Base-by-base conservation (phyloP, 2,329 filamentous ascomycete genomes). In the Trichophaea hybrida region DNA sequence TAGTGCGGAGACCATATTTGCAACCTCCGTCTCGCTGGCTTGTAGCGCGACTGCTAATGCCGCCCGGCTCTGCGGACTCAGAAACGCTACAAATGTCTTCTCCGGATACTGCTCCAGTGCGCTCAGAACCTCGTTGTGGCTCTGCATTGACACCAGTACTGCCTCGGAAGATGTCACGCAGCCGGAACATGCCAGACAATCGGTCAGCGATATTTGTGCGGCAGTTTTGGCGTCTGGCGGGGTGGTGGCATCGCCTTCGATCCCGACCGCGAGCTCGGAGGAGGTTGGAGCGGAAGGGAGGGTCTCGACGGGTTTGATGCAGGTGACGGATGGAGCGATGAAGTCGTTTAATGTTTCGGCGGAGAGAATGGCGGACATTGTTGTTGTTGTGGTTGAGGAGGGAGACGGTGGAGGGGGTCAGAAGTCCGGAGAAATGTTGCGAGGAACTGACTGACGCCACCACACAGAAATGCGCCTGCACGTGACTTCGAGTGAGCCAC, bases 341-440 rank as follows among this genome's bases (percentile, higher is more conserved):
- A 98, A 98, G 77, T 98, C 93, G 77, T 98, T 98, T 63, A 98
- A 78, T 72, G 96, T 90, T 76, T 98, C 91, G 69, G 86, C 85
- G 59, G 90, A 97, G 69, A 98, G 85, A 69, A 98, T 98, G 64
- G 93, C 93, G 71, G 89, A 95, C 93, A 98, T 98, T 64, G 38
- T 4, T 1, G 38, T 43, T 12, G 38, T 4, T 43, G 38, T 43
- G 38, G n/a, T 12, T 43, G 24, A 3, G 24, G 24, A 24, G 24
- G 24, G 24, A 3, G 3, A 24, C 24, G 24, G 24, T 24, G 24
- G 24, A 24, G 24, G 24, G 24, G 24, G n/a, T n/a, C n/a, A n/a
- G n/a, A n/a, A n/a, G n/a, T 24, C 24, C 24, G 24, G 24, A 24
- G 24, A 24, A 24, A 24, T 24, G 24, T 24, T 24, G 24, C 24